Base-by-base conservation (phyloP, 441 rosid genomes). In the Erodium moschatum region DNA sequence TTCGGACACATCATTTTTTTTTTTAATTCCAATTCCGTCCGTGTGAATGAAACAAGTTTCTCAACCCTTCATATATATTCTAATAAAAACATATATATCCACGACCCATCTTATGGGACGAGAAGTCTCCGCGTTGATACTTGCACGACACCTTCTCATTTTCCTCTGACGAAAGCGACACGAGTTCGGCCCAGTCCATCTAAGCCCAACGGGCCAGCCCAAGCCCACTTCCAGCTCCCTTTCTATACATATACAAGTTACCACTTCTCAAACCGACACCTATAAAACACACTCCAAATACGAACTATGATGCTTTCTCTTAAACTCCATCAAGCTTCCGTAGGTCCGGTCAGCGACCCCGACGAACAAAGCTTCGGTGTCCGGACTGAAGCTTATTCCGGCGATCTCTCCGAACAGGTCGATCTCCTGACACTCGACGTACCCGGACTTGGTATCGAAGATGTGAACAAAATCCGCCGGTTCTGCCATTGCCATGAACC, bases 341-440 rank as follows among this genome's bases (percentile, higher is more conserved):
- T 85, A 88, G 0, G 88, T 82, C 38, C 88, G 87, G 74, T 88
- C 94, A 13, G 90, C 88, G 0, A 88, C 75, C 6, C 89, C 88
- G 0, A 86, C 85, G 19, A 86, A 88, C 6, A 88, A 62, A 1
- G 87, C 74, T 71, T 86, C 94, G 0, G 87, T 74, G 48, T 88
- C 94, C 0, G 91, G 91, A 50, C 94, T 88, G 69, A 86, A 88
- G 46, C 88, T 81, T 76, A 88, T 79, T 56, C 94, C 94, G 0
- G 88, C 88, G 24, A 88, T 86, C 71, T 88, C 91, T 6, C 91
- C 94, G 24, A 88, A 88, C 52, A 88, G 29, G 75, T 88, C 91
- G 2, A 88, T 88, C 82, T 88, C 89, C 75, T 88, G 91, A 70
- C 85, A 79, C 27, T 66, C 73, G 33, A 19, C 66, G 4, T 82